These are phyloP conservation scores for Apiospora marii DNA, from an alignment of 2,329 filamentous ascomycete genomes.

Conservation along the genomic window DNA sequence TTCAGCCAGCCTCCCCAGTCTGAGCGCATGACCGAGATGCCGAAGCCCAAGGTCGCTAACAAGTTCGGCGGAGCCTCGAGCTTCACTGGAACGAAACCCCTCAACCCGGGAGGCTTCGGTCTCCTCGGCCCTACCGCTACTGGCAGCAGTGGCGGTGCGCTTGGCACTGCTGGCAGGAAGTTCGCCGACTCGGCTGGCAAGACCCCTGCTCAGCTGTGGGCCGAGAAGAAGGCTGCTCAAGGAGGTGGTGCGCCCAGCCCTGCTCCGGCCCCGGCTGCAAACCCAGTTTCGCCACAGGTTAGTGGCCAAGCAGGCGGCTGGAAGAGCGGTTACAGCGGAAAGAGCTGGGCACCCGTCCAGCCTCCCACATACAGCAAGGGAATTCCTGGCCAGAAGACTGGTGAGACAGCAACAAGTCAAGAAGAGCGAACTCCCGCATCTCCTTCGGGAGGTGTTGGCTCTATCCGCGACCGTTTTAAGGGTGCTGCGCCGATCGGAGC, in stretches of 20 bases:
- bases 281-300: slow-evolving; percentile 70
- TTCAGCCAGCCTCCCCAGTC: slow-evolving; percentile 71
- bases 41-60: slow-evolving; percentile 94
- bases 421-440: slow-evolving; percentile 55
- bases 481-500: slow-evolving; percentile 51
- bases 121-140: slow-evolving; percentile 68
- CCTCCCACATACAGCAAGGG: slow-evolving; percentile 75
- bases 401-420: slow-evolving; percentile 53
- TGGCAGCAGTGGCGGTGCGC: slow-evolving; percentile 52
- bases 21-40: slow-evolving; percentile 84
- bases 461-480: slow-evolving; percentile 85
- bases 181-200: slow-evolving; percentile 96
- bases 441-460: slow-evolving; percentile 71
- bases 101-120: slow-evolving; percentile 74
- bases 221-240: slow-evolving; percentile 92
- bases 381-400: slow-evolving; percentile 69
- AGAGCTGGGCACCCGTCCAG: slow-evolving; percentile 87
- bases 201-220: slow-evolving; percentile 96
- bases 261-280: slow-evolving; percentile 53
- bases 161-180: slow-evolving; percentile 86
- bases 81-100: slow-evolving; percentile 90
- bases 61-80: slow-evolving; percentile 77
- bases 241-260: slow-evolving; percentile 64
- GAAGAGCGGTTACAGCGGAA: slow-evolving; percentile 92
- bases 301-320: slow-evolving; percentile 73